Base-by-base conservation (phyloP, 805 yeast species). In the Priceomyces medius region DNA sequence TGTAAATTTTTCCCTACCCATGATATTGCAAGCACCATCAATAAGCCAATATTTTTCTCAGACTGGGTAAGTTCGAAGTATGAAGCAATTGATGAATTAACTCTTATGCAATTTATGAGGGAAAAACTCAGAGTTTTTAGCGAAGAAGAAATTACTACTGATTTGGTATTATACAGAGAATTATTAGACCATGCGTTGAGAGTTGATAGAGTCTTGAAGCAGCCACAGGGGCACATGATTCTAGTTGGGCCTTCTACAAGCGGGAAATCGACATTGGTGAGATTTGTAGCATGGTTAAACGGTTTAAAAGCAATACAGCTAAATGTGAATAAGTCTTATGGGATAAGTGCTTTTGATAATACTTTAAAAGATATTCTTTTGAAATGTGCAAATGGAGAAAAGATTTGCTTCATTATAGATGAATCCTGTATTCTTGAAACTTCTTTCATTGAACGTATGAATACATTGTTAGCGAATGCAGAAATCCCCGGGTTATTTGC, bases 241-340 rank as follows among this genome's bases (percentile, higher is more conserved):
- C 58, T 91, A 29, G 84, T 87, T 16, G 98, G 97, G 0, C 79
- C 87, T 1, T 76, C 88, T 40, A 77, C 95, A 1, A 79, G 89
- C 49, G 97, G 97, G 1, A 87, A 86, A 58, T 75, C 88, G 0
- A 82, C 90, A 0, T 54, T 89, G 40, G 71, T 85, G 0, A 77
- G 80, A 46, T 91, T 91, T 71, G 96, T 87, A 3, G 80, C 95
- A 0, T 91, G 98, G 98, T 78, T 89, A 64, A 85, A 86, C 57
- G 97, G 96, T 0, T 55, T 87, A 14, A 74, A 68, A 20, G 71
- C 81, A 0, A 63, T 73, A 14, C 86, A 81, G 46, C 69, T 91
- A 26, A 66, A 65, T 28, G 84, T 85, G 0, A 72, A 74, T 19
- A 59, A 76, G 6, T 67, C 64, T 7, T 90, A 79, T 52, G 61